phyloP scores from a whole-genome alignment of 108 stramenopile species.

The Nitzschia sp. region DNA sequence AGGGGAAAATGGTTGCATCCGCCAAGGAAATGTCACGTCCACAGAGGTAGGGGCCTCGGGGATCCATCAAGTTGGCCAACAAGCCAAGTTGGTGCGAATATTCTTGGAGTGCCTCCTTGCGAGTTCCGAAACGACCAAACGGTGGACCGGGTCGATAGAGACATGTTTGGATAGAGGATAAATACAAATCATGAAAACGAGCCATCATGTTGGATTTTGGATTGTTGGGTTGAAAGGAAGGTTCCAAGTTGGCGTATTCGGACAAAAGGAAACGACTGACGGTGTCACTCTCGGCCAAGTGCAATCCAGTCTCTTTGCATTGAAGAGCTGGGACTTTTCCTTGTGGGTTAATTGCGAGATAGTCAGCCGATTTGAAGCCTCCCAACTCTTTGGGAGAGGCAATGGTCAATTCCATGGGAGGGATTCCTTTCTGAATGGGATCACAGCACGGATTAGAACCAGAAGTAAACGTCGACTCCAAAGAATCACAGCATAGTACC shows the following conservation, averaged over 20 bases:
- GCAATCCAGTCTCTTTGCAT: slow-evolving; percentile 32
- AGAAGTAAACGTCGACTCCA: too few relatives aligned
- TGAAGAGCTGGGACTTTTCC: slow-evolving; percentile 87
- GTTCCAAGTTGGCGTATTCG: slow-evolving; percentile 58
- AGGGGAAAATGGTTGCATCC: slow-evolving; percentile 91
- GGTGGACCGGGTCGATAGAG: slow-evolving; percentile 88
- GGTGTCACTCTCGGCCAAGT: slow-evolving; percentile 84
- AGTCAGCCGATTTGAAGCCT: slow-evolving; percentile 83
- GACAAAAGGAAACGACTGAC: slow-evolving; percentile 82
- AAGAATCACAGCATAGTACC: background rate
- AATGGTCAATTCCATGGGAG: slow-evolving; percentile 60
- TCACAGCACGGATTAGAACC: background rate
- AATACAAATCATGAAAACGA: slow-evolving; percentile 92
- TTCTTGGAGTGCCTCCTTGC: slow-evolving; percentile 77
- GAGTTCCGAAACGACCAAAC: slow-evolving; percentile 73
- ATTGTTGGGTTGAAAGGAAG: slow-evolving; percentile 83
- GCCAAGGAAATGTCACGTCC: slow-evolving; percentile 88
- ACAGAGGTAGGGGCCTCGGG: slow-evolving; percentile 65
- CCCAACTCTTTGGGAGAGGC: slow-evolving; percentile 73
- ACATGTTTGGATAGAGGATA: slow-evolving; percentile 88
- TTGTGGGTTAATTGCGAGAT: slow-evolving; percentile 76
- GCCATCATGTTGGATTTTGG: slow-evolving; percentile 79
- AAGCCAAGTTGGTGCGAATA: slow-evolving; percentile 68
- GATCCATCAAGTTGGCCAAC: slow-evolving; percentile 68
- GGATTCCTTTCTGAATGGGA: slow-evolving; percentile 50